These are phyloP conservation scores for Bocquillonia castaneifolia DNA, from an alignment of 441 rosid species.

Conservation along the genomic window DNA sequence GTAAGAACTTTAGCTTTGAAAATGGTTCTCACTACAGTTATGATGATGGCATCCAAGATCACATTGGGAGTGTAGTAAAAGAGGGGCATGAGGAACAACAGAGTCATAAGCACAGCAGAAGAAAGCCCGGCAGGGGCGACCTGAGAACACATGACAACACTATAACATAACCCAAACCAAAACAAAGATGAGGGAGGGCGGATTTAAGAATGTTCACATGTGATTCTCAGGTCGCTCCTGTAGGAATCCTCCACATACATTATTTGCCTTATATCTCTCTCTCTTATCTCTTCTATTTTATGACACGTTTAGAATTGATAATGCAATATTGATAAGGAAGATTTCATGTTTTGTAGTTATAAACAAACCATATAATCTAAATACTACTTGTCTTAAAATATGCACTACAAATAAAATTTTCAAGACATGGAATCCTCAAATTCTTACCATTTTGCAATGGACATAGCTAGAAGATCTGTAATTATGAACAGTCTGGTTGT, in stretches of 20 bases:
- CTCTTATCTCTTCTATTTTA: not conserved
- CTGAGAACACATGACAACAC: constrained; percentile 49
- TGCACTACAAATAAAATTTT: too few relatives aligned
- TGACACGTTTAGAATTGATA: not conserved
- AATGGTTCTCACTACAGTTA: constrained; percentile 87
- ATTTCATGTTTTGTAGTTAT: not conserved
- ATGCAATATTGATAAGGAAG: not conserved
- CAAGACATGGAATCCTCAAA: too few relatives aligned
- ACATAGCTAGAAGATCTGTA: too few relatives aligned
- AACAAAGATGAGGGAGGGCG: not conserved
- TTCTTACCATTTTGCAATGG: too few relatives aligned
- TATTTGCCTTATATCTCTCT: too few relatives aligned
- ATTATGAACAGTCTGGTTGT: too few relatives aligned
- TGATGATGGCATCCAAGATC: constrained; percentile 77
- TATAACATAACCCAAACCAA: not conserved
- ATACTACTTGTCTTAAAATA: too few relatives aligned
- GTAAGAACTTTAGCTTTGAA: not conserved
- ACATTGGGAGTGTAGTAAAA: constrained; percentile 86
- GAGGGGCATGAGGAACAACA: constrained; percentile 89
- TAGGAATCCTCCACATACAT: constrained; percentile 38
- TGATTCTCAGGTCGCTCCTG: constrained; percentile 51
- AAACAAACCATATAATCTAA: too few relatives aligned
- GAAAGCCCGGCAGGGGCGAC: constrained; percentile 58
- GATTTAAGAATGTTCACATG: constrained; percentile 19
- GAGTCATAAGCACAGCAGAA: constrained; percentile 73